Percentiles rank a stretch among this genome's conserved stretches.
Evolutionary conservation across 305 asterid species (phyloP).

Genomic region (Fraxinus platypoda): DNA sequence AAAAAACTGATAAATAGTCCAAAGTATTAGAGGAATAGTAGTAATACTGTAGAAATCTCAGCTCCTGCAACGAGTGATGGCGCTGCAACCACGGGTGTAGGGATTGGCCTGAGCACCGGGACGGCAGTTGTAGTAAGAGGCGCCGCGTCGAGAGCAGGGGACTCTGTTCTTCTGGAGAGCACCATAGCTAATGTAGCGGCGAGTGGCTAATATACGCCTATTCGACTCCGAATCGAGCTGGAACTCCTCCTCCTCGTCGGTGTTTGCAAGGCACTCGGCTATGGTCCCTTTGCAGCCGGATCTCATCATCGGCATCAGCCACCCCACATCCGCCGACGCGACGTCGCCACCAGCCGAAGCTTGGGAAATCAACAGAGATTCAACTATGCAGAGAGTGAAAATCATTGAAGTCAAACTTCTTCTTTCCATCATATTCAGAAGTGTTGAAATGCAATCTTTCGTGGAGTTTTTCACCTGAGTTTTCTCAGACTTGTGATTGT

Average conservation of each 20-base stretch:
- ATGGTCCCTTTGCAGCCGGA: constrained; percentile 62
- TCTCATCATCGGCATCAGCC: constrained; percentile 43
- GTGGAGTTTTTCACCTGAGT: neutral
- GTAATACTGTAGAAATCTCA: constrained; percentile 21
- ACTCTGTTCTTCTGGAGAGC: constrained; percentile 64
- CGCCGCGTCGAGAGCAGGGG: constrained; percentile 84
- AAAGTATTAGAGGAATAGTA: neutral
- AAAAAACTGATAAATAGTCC: neutral
- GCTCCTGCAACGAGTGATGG: constrained; percentile 77
- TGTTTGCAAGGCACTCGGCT: constrained; percentile 46
- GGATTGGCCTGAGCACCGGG: constrained; percentile 79
- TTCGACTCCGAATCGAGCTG: constrained; percentile 59
- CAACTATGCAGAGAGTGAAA: constrained; percentile 25
- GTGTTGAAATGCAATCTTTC: neutral
- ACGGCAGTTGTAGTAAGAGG: constrained; percentile 86
- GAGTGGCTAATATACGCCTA: constrained; percentile 54
- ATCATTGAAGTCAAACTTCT: neutral
- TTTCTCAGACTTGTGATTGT: neutral
- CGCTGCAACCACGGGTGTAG: constrained; percentile 73
- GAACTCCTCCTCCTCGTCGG: constrained; percentile 34
- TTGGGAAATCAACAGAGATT: constrained; percentile 24
- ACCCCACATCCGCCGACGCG: constrained; percentile 22
- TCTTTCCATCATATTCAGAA: neutral
- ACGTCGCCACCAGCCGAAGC: constrained; percentile 39
- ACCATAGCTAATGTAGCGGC: constrained; percentile 76